Evolutionary conservation across 768 basidiomycete genomes (phyloP).

Genomic region (Calvatia gigantea): DNA sequence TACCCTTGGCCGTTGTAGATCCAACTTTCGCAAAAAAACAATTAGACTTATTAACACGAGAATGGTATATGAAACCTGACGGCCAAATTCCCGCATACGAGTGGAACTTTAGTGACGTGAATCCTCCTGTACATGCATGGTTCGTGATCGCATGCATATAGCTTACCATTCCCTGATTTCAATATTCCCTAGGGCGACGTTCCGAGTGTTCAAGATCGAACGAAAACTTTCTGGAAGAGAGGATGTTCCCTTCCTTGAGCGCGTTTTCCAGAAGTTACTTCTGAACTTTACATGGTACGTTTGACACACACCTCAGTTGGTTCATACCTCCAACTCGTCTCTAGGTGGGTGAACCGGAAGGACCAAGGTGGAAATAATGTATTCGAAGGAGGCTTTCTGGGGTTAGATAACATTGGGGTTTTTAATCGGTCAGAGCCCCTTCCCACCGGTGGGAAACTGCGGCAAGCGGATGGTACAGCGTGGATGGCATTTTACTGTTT

Average conservation of each 20-base stretch:
- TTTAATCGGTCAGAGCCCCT: constrained; percentile 98
- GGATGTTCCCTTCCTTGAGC: constrained; percentile 89
- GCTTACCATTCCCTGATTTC: neutral
- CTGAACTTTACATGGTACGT: constrained; percentile 92
- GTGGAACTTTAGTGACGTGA: constrained; percentile 99
- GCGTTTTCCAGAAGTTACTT: constrained; percentile 96
- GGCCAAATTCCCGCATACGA: constrained; percentile 99
- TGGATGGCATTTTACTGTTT: constrained; percentile 99
- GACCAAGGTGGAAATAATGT: constrained; percentile 93
- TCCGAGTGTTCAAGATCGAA: constrained; percentile 99
- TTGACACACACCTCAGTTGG: neutral
- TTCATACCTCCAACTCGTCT: neutral
- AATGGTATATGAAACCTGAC: constrained; percentile 99
- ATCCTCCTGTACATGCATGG: constrained; percentile 99
- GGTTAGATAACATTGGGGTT: constrained; percentile 95
- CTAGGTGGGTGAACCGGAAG: constrained; percentile 97
- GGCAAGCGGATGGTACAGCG: constrained; percentile 97
- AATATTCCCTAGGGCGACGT: constrained; percentile 70
- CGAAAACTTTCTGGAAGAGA: constrained; percentile 90
- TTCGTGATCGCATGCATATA: constrained; percentile 23
- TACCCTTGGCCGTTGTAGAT: constrained; percentile 95
- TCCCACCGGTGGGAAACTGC: constrained; percentile 89
- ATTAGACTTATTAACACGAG: constrained; percentile 90
- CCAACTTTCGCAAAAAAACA: constrained; percentile 97
- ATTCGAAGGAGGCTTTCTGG: constrained; percentile 98